Evolutionary conservation across 2,329 filamentous ascomycete genomes (phyloP).

Genomic region (Cyphellophora europaea): DNA sequence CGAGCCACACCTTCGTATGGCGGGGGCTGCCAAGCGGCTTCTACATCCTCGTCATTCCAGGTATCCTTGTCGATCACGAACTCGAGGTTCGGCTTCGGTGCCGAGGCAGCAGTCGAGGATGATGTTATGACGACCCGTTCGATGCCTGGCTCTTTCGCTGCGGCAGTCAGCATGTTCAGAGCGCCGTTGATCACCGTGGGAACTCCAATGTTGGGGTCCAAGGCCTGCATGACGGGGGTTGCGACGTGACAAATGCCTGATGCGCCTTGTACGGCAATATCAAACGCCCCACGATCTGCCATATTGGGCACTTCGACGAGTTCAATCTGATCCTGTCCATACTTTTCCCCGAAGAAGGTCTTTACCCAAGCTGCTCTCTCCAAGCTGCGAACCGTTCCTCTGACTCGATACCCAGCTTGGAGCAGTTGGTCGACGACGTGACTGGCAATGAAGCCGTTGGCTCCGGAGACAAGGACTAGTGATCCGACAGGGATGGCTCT

Average conservation of each 20-base stretch:
- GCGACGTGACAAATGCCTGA: conserved; percentile 25
- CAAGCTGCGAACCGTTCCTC: conserved; percentile 32
- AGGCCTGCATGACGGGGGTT: conserved; percentile 22
- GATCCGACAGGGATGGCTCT: background rate
- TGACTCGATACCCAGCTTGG: conserved; percentile 35
- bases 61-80: conserved; percentile 23
- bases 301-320: conserved; percentile 28
- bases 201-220: conserved; percentile 34
- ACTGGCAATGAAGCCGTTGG: conserved; percentile 31
- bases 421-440: conserved; percentile 27
- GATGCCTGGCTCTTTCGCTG: conserved; percentile 19
- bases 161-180: conserved; percentile 23
- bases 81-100: conserved; percentile 25
- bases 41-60: conserved; percentile 27
- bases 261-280: conserved; percentile 22
- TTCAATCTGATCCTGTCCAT: conserved; percentile 27
- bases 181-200: conserved; percentile 38
- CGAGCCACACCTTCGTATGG: conserved; percentile 21
- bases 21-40: conserved; percentile 25
- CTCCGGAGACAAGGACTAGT: conserved; percentile 27
- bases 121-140: conserved; percentile 19
- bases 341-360: conserved; percentile 21
- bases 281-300: conserved; percentile 17
- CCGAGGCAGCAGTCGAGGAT: conserved; percentile 11
- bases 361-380: conserved; percentile 23